Percentiles rank a stretch among this genome's conserved stretches.
These are phyloP conservation scores for Termitomyces sp. DNA, from an alignment of 768 basidiomycete species.

Conservation along the genomic window DNA sequence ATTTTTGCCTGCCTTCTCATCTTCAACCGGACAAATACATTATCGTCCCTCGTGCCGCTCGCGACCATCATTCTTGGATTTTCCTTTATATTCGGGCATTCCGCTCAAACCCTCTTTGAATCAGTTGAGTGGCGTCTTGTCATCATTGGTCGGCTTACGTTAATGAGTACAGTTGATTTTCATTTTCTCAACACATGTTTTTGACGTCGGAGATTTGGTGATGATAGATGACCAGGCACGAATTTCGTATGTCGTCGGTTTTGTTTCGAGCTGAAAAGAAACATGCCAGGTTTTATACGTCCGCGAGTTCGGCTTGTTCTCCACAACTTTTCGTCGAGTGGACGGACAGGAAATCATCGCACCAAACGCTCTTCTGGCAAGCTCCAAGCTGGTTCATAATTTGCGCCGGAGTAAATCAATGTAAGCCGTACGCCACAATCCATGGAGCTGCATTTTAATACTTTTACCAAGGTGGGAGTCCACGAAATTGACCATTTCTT, in stretches of 20 bases:
- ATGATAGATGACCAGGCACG: constrained; percentile 70
- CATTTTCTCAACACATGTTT: constrained; percentile 84
- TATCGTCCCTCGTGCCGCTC: constrained; percentile 71
- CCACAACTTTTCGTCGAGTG: constrained; percentile 73
- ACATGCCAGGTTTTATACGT: constrained; percentile 41
- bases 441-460: not conserved
- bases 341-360: constrained; percentile 79
- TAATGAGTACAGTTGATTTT: constrained; percentile 56
- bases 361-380: constrained; percentile 68
- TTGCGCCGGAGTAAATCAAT: constrained; percentile 70
- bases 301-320: constrained; percentile 75
- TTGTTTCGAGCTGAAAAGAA: not conserved
- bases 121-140: constrained; percentile 40
- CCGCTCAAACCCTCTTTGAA: constrained; percentile 74
- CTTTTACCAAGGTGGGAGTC: constrained; percentile 51
- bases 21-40: constrained; percentile 60
- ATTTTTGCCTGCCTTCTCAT: constrained; percentile 71
- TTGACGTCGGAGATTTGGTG: constrained; percentile 77
- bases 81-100: constrained; percentile 82
- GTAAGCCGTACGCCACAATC: constrained; percentile 29
- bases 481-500: constrained; percentile 59
- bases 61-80: constrained; percentile 80
- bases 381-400: constrained; percentile 73
- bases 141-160: not conserved
- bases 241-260: not conserved